A percentile compares a stretch with the other conserved stretches of the same genome.
These are phyloP conservation scores for Amanita exitialis DNA, from an alignment of 768 basidiomycete species.

Conservation along the genomic window DNA sequence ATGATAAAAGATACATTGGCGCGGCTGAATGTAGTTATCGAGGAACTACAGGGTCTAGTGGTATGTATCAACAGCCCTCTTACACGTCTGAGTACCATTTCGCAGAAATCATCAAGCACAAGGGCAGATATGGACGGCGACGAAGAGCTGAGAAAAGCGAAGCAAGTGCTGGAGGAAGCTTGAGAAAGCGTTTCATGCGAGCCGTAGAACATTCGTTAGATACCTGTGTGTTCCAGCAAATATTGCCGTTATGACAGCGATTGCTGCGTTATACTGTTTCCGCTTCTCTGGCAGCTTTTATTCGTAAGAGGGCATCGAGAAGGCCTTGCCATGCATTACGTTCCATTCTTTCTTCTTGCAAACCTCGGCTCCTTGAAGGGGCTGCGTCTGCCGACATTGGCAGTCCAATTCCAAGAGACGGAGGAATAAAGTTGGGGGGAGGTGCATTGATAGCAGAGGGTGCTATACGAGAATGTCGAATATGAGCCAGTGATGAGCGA, in stretches of 20 bases:
- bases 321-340: constrained; percentile 74
- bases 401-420: constrained; percentile 69
- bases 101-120: constrained; percentile 34
- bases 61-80: constrained; percentile 33
- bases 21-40: constrained; percentile 51
- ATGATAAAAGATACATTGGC: constrained; percentile 65
- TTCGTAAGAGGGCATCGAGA: constrained; percentile 51
- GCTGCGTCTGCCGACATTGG: constrained; percentile 20
- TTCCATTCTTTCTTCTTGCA: constrained; percentile 72
- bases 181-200: not conserved
- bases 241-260: not conserved
- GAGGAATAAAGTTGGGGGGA: constrained; percentile 60
- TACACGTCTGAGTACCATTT: not conserved
- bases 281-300: constrained; percentile 36
- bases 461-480: constrained; percentile 73
- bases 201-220: not conserved
- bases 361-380: constrained; percentile 34
- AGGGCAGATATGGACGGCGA: constrained; percentile 28
- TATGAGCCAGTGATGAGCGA: constrained; percentile 72
- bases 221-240: not conserved
- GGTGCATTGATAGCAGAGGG: constrained; percentile 85
- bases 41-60: constrained; percentile 54
- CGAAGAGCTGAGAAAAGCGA: constrained; percentile 43
- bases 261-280: constrained; percentile 14
- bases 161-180: constrained; percentile 38